A percentile compares a stretch with the other conserved stretches of the same genome.
Evolutionary conservation across 208 protist genomes (phyloP).

Genomic region (Leishmania martiniquensis): DNA sequence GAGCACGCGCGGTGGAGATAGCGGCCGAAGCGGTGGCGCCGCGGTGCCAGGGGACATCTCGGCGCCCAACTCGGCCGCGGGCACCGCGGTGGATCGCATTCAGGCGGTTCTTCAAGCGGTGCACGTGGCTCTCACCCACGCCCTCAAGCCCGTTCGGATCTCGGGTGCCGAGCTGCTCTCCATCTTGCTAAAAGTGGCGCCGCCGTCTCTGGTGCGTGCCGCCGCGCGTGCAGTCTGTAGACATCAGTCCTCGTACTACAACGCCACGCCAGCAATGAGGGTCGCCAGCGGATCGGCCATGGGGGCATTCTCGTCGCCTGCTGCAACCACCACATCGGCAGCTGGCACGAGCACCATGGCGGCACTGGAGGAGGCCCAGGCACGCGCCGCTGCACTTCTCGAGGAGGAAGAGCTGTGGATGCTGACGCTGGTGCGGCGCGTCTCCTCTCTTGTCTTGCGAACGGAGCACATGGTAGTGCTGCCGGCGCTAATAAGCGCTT

Average conservation of each 20-base stretch:
- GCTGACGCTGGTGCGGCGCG: constrained; percentile 56
- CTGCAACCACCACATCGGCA: background rate
- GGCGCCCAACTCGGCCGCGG: background rate
- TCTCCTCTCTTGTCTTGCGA: constrained; percentile 59
- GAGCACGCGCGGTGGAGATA: background rate
- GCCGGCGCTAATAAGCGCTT: constrained; percentile 37
- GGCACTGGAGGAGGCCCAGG: constrained; percentile 19
- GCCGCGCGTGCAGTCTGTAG: constrained; percentile 33
- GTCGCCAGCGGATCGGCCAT: constrained; percentile 17
- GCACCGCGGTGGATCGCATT: constrained; percentile 39
- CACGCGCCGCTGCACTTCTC: constrained; percentile 3
- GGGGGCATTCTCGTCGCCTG: background rate
- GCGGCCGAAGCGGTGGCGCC: background rate
- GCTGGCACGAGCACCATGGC: background rate
- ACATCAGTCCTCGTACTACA: constrained; percentile 33
- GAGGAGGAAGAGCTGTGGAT: constrained; percentile 50
- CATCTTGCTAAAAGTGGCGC: constrained; percentile 38
- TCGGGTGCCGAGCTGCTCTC: constrained; percentile 62
- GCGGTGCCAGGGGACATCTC: background rate
- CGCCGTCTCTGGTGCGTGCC: constrained; percentile 18
- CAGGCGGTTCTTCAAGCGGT: constrained; percentile 50
- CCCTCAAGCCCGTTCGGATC: constrained; percentile 58
- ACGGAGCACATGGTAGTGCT: constrained; percentile 53
- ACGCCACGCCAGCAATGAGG: constrained; percentile 4
- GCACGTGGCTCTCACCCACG: constrained; percentile 74